These are phyloP conservation scores for Erucastrum elatum DNA, from an alignment of 345 rosid genomes.

Conservation along the genomic window DNA sequence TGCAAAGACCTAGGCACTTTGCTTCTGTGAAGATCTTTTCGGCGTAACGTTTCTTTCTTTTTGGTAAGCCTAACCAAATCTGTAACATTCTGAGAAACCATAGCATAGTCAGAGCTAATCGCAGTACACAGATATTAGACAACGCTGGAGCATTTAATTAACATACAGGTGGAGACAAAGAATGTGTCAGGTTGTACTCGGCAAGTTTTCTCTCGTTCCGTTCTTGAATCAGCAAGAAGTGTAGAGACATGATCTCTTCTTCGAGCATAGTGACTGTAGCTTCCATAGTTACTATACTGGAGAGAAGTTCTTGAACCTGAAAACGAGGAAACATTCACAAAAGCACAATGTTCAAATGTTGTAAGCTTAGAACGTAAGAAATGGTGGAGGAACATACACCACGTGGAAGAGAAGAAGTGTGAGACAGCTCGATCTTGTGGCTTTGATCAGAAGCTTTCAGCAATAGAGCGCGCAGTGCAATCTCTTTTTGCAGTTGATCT, in stretches of 20 bases:
- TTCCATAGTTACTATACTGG: constrained; percentile 59
- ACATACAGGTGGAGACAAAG: constrained; percentile 50
- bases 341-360: neutral
- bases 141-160: neutral
- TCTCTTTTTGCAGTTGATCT: constrained; percentile 35
- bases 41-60: neutral
- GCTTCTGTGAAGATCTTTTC: constrained; percentile 23
- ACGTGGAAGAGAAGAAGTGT: constrained; percentile 29
- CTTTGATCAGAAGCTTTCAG: constrained; percentile 34
- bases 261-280: constrained; percentile 67
- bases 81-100: constrained; percentile 29
- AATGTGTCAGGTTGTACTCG: constrained; percentile 62
- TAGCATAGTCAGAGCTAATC: constrained; percentile 16
- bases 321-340: neutral
- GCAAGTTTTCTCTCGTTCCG: constrained; percentile 84
- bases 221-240: constrained; percentile 91
- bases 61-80: constrained; percentile 23
- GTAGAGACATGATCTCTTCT: constrained; percentile 71
- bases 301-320: constrained; percentile 76
- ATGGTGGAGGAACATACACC: constrained; percentile 14
- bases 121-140: neutral
- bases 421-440: constrained; percentile 28
- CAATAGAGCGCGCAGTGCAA: constrained; percentile 22
- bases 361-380: neutral
- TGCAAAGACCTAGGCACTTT: constrained; percentile 25